phyloP scores from a whole-genome alignment of 306 rosid species.

The Vicia villosa region DNA sequence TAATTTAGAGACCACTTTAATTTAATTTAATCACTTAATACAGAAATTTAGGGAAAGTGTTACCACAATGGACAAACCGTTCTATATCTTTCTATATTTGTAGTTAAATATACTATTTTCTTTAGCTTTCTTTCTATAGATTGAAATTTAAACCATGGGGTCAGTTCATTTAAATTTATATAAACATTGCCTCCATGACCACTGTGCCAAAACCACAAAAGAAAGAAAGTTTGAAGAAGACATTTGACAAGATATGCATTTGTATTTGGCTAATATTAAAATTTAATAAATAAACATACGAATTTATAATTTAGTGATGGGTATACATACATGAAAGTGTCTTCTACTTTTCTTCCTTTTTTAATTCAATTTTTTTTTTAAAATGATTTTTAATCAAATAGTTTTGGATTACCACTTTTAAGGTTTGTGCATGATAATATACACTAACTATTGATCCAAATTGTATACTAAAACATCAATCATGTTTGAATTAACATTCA shows the following conservation, averaged over 20 bases:
- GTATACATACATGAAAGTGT: not conserved
- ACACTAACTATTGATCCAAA: too few species aligned
- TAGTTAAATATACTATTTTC: not conserved
- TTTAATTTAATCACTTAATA: constrained; percentile 28
- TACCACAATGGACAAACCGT: constrained; percentile 40
- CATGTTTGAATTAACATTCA: too few species aligned
- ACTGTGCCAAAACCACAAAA: constrained; percentile 31
- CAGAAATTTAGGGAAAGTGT: constrained; percentile 44
- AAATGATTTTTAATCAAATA: not conserved
- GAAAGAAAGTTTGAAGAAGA: constrained; percentile 41
- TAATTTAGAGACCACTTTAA: not conserved
- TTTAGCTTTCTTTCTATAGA: constrained; percentile 6
- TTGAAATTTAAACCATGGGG: constrained; percentile 35
- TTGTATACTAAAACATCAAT: too few species aligned
- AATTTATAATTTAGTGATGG: not conserved
- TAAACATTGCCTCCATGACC: constrained; percentile 21
- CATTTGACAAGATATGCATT: constrained; percentile 21
- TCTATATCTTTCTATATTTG: constrained; percentile 10
- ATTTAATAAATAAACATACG: not conserved
- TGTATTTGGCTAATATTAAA: not conserved
- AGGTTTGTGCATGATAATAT: too few species aligned
- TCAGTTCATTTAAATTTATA: constrained; percentile 39
- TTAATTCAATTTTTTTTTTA: too few species aligned
- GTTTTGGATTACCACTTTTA: not conserved
- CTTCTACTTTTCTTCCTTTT: not conserved